Base-by-base conservation (phyloP, 768 basidiomycete genomes). In the Exidia glandulosa region DNA sequence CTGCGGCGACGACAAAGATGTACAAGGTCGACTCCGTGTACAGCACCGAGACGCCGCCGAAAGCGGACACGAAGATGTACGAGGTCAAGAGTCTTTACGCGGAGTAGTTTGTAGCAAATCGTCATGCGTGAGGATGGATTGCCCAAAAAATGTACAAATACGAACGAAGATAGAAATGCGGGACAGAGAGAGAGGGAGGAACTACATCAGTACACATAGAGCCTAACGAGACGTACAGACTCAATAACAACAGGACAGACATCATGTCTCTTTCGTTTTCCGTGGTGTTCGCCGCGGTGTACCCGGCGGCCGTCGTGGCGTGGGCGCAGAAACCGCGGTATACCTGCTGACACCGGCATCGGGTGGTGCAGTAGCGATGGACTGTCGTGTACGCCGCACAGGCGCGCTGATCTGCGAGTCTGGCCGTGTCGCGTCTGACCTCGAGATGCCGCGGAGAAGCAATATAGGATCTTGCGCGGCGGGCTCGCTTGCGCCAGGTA, bases 1-100 rank as follows among this genome's bases (percentile, higher is more conserved):
- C 70, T 5, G 66, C 74, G 58, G n/a, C n/a, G n/a, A 74, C 74
- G 56, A 80, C 80, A 58, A 82, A 79, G 52, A 79, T 79, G 78
- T 97, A 94, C 70, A 73, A 77, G 57, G 75, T 88, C 57, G 79
- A 83, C 57, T 81, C 73, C 59, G 76, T 94, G 27, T 88, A 88
- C 66, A 79, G 81, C n/a, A 58, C 69, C 63, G 77, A 76, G 2
- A 66, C 74, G 30, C 67, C 67, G 16, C 74, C 76, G 2, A 69
- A 72, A 33, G 70, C 69, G 6, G 75, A 70, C 2, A 77, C 79
- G 23, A 78, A 77, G 67, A 94, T 94, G 90, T 90, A 88, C 74
- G 75, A 77, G 66, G 75, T 85, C 56, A 76, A 81, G n/a, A 83
- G 74, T 64, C 73, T 88, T 57, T 86, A 88, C 67, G 81, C 16